Base-by-base conservation (phyloP, 176 grass and related monocot genomes). In the Secale cereale region DNA sequence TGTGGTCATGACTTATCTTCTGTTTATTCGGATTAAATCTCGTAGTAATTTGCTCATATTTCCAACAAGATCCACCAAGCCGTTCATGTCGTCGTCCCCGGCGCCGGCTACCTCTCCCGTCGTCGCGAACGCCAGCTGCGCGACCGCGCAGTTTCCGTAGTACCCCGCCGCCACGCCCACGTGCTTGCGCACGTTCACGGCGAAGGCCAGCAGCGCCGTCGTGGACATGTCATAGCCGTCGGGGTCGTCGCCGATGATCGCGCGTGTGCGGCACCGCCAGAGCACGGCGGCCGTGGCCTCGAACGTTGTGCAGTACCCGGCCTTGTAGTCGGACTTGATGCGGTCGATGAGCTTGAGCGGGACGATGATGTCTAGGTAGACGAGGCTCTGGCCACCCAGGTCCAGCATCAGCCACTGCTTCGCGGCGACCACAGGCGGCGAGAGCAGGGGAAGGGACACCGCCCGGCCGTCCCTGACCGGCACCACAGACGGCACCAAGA, bases 101-200 rank as follows among this genome's bases (percentile, higher is more conserved):
- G 45, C 45, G 54, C 20, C 30, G 8, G 65, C 79, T 11, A 90
- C 80, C 3, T 19, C 66, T 6, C 32, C 7, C 19, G 65, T 43
- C 37, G 66, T 50, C 39, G 84, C 79, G 5, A 45, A 31, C 0
- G 72, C 66, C 6, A 78, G 10, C 73, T 83, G 80, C 30, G 45
- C 43, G 32, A 33, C 30, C 3, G 78, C 57, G 59, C 79, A 90
- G 79, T 90, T 90, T 8, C 88, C 84, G 25, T 90, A 90, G 84
- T 87, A 87, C 16, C 89, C 81, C 5, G 12, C 33, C 15, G 3
- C 9, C 30, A 70, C 74, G 12, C 70, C 28, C 11, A 79, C 73
- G 39, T 59, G 74, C 28, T 26, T 28, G 59, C 89, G 89, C 19
- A 74, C 74, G 60, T 91, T 83, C 80, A 62, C 29, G 5, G 56